Base-by-base conservation (phyloP, 768 basidiomycete genomes). In the Leccinum longicurvipes region DNA sequence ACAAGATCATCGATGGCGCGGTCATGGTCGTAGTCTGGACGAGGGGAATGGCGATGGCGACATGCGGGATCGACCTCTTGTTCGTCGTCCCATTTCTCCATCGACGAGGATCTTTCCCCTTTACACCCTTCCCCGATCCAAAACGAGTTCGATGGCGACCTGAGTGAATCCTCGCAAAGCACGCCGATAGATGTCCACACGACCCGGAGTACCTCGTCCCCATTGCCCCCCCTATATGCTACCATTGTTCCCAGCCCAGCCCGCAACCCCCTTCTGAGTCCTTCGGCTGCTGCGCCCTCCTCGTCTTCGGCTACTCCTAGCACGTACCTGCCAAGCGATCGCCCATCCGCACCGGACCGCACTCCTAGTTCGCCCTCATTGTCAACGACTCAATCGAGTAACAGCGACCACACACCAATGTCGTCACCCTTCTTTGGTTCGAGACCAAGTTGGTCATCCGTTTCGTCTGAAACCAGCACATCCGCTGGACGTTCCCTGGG, bases 101-200 rank as follows among this genome's bases (percentile, higher is more conserved):
- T 53, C 1, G 45, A 52, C 3, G 63, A 72, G n/a, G 72, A 76
- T 45, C 39, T 64, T 3, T 42, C 71, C 15, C 68, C 72, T 5
- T 63, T 60, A 36, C 59, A 60, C 21, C 48, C 71, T 14, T 59
- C 63, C 4, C 51, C 32, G 17, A 65, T 63, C 46, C 61, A 64
- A 50, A 63, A 56, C 19, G 64, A 52, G 31, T 21, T 25, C 8
- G 47, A 59, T 27, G 51, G 47, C 8, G 60, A 50, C n/a, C 25
- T 42, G 14, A 32, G 21, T 28, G 61, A 63, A 14, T 12, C 31
- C 24, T 4, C 36, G 19, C 60, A 29, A 48, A 47, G 49, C 36
- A 36, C 53, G 0, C 10, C 49, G 12, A 57, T n/a, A 23, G 65
- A 60, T 12, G 27, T 32, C 6, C 62, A 56, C 32, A 51, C 6